phyloP scores from a whole-genome alignment of 805 yeast genomes.

The Cyberlindnera mississippiensis region DNA sequence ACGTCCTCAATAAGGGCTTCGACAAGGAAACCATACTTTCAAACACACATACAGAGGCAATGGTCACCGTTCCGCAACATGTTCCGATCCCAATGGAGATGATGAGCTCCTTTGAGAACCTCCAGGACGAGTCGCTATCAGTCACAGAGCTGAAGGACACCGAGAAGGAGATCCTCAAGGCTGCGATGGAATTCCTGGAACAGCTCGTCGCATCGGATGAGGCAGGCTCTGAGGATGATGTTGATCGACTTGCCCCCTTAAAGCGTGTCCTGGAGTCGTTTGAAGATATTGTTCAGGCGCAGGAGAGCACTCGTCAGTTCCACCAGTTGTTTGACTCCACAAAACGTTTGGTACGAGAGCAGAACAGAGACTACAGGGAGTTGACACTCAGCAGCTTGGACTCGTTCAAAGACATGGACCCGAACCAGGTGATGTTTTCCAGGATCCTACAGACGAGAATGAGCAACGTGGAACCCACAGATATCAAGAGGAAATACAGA shows the following conservation, averaged over 20 bases:
- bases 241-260: constrained; percentile 11
- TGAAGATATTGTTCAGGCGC: constrained; percentile 17
- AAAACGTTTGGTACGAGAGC: constrained; percentile 5
- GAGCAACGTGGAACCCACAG: background rate
- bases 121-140: constrained; percentile 7
- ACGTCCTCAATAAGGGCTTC: no score
- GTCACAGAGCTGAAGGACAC: constrained; percentile 7
- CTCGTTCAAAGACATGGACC: constrained; percentile 1
- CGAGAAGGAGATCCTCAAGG: constrained; percentile 11
- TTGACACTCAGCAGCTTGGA: constrained; percentile 15
- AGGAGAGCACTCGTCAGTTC: constrained; percentile 14
- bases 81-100: constrained; percentile 9
- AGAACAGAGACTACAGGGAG: constrained; percentile 10
- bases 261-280: constrained; percentile 14
- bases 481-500: constrained; percentile 2
- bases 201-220: constrained; percentile 11
- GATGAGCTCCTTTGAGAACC: constrained; percentile 4
- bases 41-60: constrained; percentile 1
- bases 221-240: constrained; percentile 5
- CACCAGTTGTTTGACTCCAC: constrained; percentile 14
- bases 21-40: no score
- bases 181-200: constrained; percentile 16
- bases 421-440: constrained; percentile 10
- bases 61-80: constrained; percentile 13
- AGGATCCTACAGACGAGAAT: constrained; percentile 8